These are phyloP conservation scores for Blastobotrys parvus DNA, from an alignment of 805 yeast genomes.

Conservation along the genomic window DNA sequence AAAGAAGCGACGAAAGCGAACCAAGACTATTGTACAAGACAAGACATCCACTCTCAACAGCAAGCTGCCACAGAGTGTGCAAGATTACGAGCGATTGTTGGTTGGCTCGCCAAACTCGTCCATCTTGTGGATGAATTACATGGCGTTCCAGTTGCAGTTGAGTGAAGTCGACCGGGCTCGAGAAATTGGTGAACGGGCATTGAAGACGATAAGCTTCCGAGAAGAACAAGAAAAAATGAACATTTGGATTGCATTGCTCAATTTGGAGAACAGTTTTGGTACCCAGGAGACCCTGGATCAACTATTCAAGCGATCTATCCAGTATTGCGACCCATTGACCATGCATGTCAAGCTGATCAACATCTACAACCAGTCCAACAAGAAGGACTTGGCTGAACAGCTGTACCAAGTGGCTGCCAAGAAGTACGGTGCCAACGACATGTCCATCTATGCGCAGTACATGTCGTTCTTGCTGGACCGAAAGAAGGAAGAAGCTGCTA, in stretches of 20 bases:
- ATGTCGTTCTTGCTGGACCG: slow-evolving; percentile 67
- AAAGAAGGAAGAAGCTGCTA: slow-evolving; percentile 41
- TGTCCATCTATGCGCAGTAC: slow-evolving; percentile 73
- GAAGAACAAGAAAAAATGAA: slow-evolving; percentile 91
- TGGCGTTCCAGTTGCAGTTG: slow-evolving; percentile 94
- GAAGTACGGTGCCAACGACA: slow-evolving; percentile 64
- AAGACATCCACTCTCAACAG: slow-evolving; percentile 76
- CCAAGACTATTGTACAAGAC: slow-evolving; percentile 53
- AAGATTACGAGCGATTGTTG: slow-evolving; percentile 86
- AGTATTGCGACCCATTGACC: slow-evolving; percentile 79
- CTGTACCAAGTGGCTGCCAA: slow-evolving; percentile 62
- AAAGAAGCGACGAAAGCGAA: slow-evolving; percentile 31
- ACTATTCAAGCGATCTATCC: slow-evolving; percentile 74
- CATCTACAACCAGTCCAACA: slow-evolving; percentile 64
- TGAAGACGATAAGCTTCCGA: slow-evolving; percentile 79
- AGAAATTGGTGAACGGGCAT: slow-evolving; percentile 85
- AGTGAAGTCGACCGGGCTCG: slow-evolving; percentile 94
- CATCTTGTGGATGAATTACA: slow-evolving; percentile 92
- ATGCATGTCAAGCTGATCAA: slow-evolving; percentile 75
- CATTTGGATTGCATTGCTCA: slow-evolving; percentile 91
- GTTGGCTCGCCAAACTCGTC: slow-evolving; percentile 93
- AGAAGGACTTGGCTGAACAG: slow-evolving; percentile 58
- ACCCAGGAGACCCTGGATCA: slow-evolving; percentile 72
- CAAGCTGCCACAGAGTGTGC: slow-evolving; percentile 82
- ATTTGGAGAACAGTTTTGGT: slow-evolving; percentile 92